Conservation (phyloP, 2,329 filamentous ascomycete species). For the Xylaria sp. region DNA sequence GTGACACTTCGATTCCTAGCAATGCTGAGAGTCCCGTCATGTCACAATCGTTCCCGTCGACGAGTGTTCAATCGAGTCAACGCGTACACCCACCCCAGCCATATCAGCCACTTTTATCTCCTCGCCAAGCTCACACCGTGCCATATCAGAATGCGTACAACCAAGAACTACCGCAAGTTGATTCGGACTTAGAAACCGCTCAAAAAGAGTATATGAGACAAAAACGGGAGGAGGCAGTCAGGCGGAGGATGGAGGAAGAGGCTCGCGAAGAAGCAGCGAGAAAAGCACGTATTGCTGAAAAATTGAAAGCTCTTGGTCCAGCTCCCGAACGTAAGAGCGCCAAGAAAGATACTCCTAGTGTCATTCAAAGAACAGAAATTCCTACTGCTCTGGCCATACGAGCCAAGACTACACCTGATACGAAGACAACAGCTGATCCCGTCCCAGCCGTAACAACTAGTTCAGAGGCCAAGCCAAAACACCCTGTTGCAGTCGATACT, state of each 20-base stretch:
- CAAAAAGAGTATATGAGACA: slow-evolving; percentile 80
- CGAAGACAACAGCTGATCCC: slow-evolving; percentile 48
- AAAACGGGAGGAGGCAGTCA: slow-evolving; percentile 74
- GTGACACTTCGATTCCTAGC: slow-evolving; percentile 62
- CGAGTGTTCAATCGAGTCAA: slow-evolving; percentile 42
- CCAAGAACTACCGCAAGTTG: slow-evolving; percentile 48
- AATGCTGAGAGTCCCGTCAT: slow-evolving; percentile 64
- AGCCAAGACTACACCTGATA: slow-evolving; percentile 27
- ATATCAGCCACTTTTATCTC: slow-evolving; percentile 59
- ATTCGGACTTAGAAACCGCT: slow-evolving; percentile 68
- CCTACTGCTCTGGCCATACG: slow-evolving; percentile 41
- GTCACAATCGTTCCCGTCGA: slow-evolving; percentile 56
- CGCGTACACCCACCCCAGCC: slow-evolving; percentile 50
- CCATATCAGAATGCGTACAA: slow-evolving; percentile 54
- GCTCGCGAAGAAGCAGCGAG: slow-evolving; percentile 77
- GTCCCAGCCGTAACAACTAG: slow-evolving; percentile 41
- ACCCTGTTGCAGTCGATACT: slow-evolving; percentile 10
- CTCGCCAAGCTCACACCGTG: slow-evolving; percentile 55
- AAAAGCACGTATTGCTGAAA: slow-evolving; percentile 76
- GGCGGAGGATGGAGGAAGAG: slow-evolving; percentile 74
- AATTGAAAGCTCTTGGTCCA: slow-evolving; percentile 76
- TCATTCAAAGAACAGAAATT: slow-evolving; percentile 41
- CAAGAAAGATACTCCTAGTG: slow-evolving; percentile 63
- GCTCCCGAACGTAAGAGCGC: slow-evolving; percentile 69
- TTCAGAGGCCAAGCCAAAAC: slow-evolving; percentile 31